phyloP scores from a whole-genome alignment of 2,329 filamentous ascomycete species.

The Thyridium curvatum region DNA sequence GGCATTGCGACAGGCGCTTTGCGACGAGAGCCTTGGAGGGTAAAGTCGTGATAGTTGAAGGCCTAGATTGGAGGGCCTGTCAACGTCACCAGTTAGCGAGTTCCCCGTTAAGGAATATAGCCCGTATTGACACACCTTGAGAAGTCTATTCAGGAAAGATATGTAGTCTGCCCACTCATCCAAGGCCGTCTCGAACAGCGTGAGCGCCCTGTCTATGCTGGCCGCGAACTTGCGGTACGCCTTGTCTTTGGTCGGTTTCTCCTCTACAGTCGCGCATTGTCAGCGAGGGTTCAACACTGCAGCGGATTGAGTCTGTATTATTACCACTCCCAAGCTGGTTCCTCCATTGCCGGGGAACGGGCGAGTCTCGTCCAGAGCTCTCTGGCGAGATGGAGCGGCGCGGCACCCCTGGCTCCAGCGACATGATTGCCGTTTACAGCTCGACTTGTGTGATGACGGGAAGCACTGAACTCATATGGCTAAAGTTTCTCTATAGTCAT shows the following conservation, averaged over 20 bases:
- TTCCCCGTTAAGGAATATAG: not conserved
- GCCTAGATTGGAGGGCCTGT: slow-evolving; percentile 85
- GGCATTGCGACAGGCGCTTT: slow-evolving; percentile 87
- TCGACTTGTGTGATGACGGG: too few species aligned
- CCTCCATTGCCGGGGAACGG: slow-evolving; percentile 69
- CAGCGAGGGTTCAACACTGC: not conserved
- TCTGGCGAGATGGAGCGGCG: slow-evolving; percentile 65
- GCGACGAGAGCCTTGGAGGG: slow-evolving; percentile 80
- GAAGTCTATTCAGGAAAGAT: slow-evolving; percentile 82
- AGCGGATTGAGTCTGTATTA: slow-evolving; percentile 16
- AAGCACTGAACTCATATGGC: too few species aligned
- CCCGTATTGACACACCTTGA: slow-evolving; percentile 57
- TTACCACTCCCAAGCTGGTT: slow-evolving; percentile 72
- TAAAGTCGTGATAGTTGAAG: slow-evolving; percentile 62
- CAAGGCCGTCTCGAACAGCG: slow-evolving; percentile 84
- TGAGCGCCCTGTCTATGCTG: slow-evolving; percentile 78
- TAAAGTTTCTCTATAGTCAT: too few species aligned
- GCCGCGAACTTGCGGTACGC: slow-evolving; percentile 82
- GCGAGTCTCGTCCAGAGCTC: slow-evolving; percentile 77
- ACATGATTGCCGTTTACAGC: slow-evolving; percentile 38
- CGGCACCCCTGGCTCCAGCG: slow-evolving; percentile 52
- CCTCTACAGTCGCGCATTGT: slow-evolving; percentile 33
- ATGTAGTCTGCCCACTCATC: slow-evolving; percentile 99
- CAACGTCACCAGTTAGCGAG: slow-evolving; percentile 3
- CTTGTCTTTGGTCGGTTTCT: slow-evolving; percentile 53